Conservation (phyloP, 1,284 basidiomycete species). For the Ustilago sp. region DNA sequence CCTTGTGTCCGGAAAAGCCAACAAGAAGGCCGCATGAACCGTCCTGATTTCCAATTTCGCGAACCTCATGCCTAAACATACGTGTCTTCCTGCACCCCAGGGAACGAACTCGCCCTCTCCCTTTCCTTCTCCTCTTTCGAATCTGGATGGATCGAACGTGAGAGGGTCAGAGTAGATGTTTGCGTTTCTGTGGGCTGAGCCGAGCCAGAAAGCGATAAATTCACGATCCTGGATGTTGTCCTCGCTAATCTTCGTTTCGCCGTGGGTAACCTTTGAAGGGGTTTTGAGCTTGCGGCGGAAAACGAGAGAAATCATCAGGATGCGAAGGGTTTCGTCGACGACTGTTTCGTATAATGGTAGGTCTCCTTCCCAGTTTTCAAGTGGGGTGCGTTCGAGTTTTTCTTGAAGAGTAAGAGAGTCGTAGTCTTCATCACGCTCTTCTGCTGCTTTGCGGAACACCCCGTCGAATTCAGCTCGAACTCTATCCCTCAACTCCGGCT, state of each 20-base stretch:
- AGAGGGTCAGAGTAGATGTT: constrained; percentile 45
- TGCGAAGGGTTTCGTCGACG: constrained; percentile 52
- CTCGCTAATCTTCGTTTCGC: constrained; percentile 18
- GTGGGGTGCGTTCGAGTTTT: constrained; percentile 31
- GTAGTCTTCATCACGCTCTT: constrained; percentile 41
- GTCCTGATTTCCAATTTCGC: constrained; percentile 52
- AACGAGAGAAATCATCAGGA: constrained; percentile 41
- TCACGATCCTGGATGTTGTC: constrained; percentile 34
- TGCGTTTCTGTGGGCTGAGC: constrained; percentile 39
- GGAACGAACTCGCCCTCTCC: constrained; percentile 48
- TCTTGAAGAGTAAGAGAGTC: constrained; percentile 30
- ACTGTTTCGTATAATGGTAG: constrained; percentile 36
- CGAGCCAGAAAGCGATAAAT: constrained; percentile 49
- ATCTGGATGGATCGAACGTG: constrained; percentile 50
- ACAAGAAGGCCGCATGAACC: constrained; percentile 38
- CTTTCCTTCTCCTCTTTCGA: constrained; percentile 40
- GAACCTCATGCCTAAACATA: constrained; percentile 53
- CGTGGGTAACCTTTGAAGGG: constrained; percentile 28
- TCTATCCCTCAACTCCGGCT: constrained; percentile 16
- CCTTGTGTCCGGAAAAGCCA: constrained; percentile 25
- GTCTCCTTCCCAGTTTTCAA: constrained; percentile 39
- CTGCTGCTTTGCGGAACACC: constrained; percentile 30
- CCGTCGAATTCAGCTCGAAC: constrained; percentile 39
- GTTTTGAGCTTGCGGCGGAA: constrained; percentile 43
- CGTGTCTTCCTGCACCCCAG: constrained; percentile 53